Conservation (phyloP, 2,329 filamentous ascomycete species). For the Exophiala mesophila region DNA sequence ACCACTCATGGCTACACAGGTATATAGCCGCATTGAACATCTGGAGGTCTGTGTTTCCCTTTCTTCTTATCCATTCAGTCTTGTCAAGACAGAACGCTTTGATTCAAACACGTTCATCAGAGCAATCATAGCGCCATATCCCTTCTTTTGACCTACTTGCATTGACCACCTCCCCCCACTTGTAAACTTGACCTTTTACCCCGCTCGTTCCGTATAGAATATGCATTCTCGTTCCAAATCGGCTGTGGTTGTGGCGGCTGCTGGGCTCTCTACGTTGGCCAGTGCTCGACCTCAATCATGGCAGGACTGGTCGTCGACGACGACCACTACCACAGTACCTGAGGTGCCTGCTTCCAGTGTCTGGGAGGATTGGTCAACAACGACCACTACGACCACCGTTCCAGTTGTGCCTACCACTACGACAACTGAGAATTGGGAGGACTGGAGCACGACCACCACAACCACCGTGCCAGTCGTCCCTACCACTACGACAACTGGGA, state of each 20-base stretch:
- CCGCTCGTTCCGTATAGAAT: neutral
- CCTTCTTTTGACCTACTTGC: neutral
- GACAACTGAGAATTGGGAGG: neutral
- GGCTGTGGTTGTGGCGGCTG: constrained; percentile 4
- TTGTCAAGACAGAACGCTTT: neutral
- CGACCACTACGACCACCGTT: neutral
- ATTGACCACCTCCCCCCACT: neutral
- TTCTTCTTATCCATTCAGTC: constrained; percentile 1
- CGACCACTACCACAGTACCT: neutral
- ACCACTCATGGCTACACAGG: neutral
- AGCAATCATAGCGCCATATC: neutral
- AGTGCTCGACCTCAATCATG: constrained; percentile 3
- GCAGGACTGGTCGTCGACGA: neutral
- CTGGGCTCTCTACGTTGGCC: constrained; percentile 1
- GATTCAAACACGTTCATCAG: neutral
- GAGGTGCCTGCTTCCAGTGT: neutral
- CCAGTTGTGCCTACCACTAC: neutral
- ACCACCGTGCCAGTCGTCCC: neutral
- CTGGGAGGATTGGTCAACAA: neutral
- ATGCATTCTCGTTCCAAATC: constrained; percentile 13
- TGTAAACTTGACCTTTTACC: neutral
- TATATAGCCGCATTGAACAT: constrained; percentile 3
- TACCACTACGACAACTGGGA: neutral
- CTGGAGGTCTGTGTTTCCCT: constrained; percentile 1
- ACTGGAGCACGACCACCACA: neutral